A percentile compares a stretch with the other conserved stretches of the same genome.
phyloP scores from a whole-genome alignment of 345 rosid species.

The Hibiscus syriacus region DNA sequence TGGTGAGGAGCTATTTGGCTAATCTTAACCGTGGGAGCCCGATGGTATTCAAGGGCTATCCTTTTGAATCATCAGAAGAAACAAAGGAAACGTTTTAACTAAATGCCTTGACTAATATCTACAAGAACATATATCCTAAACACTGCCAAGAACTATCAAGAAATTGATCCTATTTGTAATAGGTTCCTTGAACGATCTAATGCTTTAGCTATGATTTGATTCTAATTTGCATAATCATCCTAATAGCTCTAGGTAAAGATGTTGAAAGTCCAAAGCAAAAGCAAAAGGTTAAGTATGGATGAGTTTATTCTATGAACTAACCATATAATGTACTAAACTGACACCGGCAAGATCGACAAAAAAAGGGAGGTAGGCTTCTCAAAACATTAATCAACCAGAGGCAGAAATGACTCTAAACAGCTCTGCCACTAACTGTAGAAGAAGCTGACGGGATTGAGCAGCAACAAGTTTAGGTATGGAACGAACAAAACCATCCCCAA shows the following conservation, averaged over 20 bases:
- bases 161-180: too few species aligned
- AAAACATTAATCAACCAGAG: neutral
- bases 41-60: too few species aligned
- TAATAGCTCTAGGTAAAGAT: neutral
- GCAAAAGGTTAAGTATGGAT: neutral
- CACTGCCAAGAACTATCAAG: too few species aligned
- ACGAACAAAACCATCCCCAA: neutral
- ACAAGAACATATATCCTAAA: neutral
- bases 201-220: neutral
- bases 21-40: too few species aligned
- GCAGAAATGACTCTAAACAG: neutral
- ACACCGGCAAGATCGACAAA: neutral
- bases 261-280: neutral
- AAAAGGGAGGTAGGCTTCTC: neutral
- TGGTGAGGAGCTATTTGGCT: too few species aligned
- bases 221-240: neutral
- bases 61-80: too few species aligned
- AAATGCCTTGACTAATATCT: neutral
- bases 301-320: neutral
- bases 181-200: too few species aligned
- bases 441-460: neutral
- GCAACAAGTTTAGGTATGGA: neutral
- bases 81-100: too few species aligned
- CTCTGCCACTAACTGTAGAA: neutral
- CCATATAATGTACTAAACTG: neutral